These are phyloP conservation scores for Pichia pseudocactophila DNA, from an alignment of 805 yeast genomes.

Conservation along the genomic window DNA sequence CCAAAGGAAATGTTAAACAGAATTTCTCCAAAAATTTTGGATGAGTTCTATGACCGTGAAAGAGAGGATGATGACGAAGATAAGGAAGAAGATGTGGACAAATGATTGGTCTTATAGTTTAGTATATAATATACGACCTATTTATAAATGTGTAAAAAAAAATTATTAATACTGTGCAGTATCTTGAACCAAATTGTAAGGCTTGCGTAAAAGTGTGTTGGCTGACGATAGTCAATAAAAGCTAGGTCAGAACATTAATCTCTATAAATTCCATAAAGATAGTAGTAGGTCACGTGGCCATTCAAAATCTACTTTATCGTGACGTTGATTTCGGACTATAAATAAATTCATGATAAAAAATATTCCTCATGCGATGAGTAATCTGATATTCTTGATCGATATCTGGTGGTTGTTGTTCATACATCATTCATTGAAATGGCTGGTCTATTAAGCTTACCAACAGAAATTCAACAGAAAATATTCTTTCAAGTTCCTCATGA, in stretches of 20 bases:
- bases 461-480: conserved; percentile 22
- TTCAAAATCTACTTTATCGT: no score
- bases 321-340: no score
- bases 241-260: no score
- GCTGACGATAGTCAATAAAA: no score
- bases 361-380: no score
- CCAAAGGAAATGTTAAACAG: conserved; percentile 98
- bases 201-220: no score
- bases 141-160: background rate
- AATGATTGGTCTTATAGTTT: background rate
- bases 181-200: no score
- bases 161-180: no score
- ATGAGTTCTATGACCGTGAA: conserved; percentile 90
- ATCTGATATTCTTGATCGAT: no score
- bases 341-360: background rate
- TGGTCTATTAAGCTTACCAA: conserved; percentile 22
- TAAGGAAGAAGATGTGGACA: conserved; percentile 11
- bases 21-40: conserved; percentile 93
- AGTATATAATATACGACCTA: background rate
- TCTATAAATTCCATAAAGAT: no score
- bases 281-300: no score
- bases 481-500: conserved; percentile 23
- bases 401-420: no score
- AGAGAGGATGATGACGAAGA: conserved; percentile 39
- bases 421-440: background rate